Conservation (phyloP, 495 filamentous ascomycete species). For the Cudoniella acicularis region DNA sequence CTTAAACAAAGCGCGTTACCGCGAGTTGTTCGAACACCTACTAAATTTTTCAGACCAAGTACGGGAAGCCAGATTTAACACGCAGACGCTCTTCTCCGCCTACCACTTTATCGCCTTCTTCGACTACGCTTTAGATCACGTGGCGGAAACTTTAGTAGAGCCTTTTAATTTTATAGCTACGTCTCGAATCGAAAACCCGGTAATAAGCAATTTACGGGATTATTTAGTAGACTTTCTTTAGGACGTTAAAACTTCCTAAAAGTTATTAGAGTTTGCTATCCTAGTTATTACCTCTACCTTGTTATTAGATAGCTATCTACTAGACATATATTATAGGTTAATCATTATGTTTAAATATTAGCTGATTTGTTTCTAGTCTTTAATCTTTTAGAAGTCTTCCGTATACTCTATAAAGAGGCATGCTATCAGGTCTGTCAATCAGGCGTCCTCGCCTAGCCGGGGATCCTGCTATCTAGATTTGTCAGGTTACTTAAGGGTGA, state of each 20-base stretch:
- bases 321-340: constrained; percentile 19
- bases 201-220: constrained; percentile 10
- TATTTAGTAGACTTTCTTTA: constrained; percentile 20
- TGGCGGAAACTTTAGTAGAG: constrained; percentile 11
- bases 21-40: constrained; percentile 1
- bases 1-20: not conserved
- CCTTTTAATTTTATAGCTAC: constrained; percentile 25
- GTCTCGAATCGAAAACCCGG: constrained; percentile 19
- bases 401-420: constrained; percentile 15
- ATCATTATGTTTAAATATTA: not conserved
- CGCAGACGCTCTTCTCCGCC: constrained; percentile 18
- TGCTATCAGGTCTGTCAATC: not conserved
- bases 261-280: constrained; percentile 22
- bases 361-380: constrained; percentile 10
- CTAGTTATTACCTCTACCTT: constrained; percentile 22
- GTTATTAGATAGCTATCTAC: constrained; percentile 14
- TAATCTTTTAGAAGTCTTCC: constrained; percentile 14
- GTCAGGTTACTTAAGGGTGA: not conserved
- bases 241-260: not conserved
- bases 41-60: constrained; percentile 15
- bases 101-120: constrained; percentile 23
- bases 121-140: constrained; percentile 18
- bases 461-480: constrained; percentile 1
- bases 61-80: constrained; percentile 8
- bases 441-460: not conserved